These are phyloP conservation scores for Annona cherimola DNA, from an alignment of 164 flowering plant species.

Conservation along the genomic window DNA sequence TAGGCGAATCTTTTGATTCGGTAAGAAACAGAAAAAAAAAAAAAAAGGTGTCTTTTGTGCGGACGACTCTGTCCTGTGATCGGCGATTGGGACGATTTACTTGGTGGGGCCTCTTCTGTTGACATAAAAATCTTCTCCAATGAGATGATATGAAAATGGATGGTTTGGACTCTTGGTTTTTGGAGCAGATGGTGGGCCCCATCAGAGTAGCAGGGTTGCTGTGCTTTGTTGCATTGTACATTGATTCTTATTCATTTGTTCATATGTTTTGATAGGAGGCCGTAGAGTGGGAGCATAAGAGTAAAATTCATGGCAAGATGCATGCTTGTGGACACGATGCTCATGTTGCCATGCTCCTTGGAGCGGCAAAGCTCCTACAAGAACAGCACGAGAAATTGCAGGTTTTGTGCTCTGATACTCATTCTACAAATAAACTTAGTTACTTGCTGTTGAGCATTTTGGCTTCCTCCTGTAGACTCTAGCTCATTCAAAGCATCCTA, in stretches of 20 bases:
- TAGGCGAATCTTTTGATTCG: not conserved
- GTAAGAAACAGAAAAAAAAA: no score
- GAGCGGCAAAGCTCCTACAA: constrained; percentile 46
- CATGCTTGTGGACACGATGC: constrained; percentile 88
- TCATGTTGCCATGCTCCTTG: constrained; percentile 74
- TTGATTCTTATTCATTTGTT: not conserved
- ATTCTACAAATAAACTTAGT: no score
- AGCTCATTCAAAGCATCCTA: no score
- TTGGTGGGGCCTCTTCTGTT: not conserved
- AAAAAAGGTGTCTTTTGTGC: no score
- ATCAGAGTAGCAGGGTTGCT: not conserved
- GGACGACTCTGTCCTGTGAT: no score
- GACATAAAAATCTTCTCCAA: not conserved
- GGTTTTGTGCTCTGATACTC: constrained; percentile 5
- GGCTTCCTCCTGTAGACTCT: no score
- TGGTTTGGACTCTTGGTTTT: not conserved
- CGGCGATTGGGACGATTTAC: not conserved
- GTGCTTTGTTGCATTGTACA: not conserved
- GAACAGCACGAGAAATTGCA: constrained; percentile 18
- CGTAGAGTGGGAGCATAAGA: constrained; percentile 24
- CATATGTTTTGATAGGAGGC: not conserved
- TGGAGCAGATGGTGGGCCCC: not conserved
- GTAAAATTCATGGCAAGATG: constrained; percentile 72
- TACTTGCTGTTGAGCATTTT: no score
- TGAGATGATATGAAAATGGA: not conserved